Evolutionary conservation across 2,329 filamentous ascomycete genomes (phyloP).

Genomic region (Tetracladium maxilliforme): DNA sequence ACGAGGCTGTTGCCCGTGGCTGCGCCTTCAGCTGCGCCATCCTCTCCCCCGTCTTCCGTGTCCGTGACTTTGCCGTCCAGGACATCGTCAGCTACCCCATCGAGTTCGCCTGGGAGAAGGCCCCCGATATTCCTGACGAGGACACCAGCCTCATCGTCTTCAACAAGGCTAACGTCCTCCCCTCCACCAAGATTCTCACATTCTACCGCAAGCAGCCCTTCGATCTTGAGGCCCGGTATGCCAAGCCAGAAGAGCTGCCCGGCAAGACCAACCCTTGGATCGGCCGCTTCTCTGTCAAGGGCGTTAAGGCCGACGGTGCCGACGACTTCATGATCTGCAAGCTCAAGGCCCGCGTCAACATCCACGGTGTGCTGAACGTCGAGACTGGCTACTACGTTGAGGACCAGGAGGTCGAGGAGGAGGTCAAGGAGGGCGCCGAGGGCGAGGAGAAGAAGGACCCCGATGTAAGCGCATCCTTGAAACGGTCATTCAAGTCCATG

Average conservation of each 20-base stretch:
- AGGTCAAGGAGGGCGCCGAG: constrained; percentile 58
- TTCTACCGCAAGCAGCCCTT: constrained; percentile 99
- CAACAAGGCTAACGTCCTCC: constrained; percentile 91
- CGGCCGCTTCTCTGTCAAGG: constrained; percentile 94
- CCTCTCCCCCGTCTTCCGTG: constrained; percentile 92
- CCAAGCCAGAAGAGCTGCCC: constrained; percentile 72
- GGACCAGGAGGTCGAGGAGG: constrained; percentile 93
- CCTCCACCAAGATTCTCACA: constrained; percentile 96
- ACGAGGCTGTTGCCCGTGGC: constrained; percentile 90
- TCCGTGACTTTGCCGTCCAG: constrained; percentile 94
- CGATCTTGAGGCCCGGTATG: constrained; percentile 88
- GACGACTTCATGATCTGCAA: constrained; percentile 99
- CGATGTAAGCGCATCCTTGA: constrained; percentile 46
- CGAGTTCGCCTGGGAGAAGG: constrained; percentile 98
- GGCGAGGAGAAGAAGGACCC: constrained; percentile 48
- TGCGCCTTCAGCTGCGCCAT: constrained; percentile 97
- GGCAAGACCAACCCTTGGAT: constrained; percentile 92
- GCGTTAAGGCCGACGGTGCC: constrained; percentile 82
- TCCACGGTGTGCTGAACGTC: constrained; percentile 91
- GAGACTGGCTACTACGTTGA: constrained; percentile 97
- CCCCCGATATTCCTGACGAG: constrained; percentile 93
- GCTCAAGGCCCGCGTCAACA: constrained; percentile 91
- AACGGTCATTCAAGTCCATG: constrained; percentile 8
- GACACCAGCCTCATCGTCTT: constrained; percentile 96
- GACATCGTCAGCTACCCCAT: constrained; percentile 97